Evolutionary conservation across 768 basidiomycete genomes (phyloP).

Genomic region (Rhodotorula sphaerocarpa): DNA sequence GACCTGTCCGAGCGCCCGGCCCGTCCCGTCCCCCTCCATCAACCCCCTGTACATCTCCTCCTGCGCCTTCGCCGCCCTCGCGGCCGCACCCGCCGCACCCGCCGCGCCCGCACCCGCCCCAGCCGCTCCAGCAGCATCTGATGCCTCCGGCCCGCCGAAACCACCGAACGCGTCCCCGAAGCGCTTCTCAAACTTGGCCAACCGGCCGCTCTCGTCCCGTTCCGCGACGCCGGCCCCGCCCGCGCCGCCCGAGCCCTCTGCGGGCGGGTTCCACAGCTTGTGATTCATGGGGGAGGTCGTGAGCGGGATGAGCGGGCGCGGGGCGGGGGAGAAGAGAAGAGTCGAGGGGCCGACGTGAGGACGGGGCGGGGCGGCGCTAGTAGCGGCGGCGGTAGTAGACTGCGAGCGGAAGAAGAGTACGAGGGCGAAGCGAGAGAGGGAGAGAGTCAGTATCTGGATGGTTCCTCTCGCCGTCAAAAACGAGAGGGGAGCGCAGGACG

Average conservation of each 20-base stretch:
- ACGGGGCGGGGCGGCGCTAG: background rate
- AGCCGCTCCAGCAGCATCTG: too few species aligned
- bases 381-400: background rate
- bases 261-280: slow-evolving; percentile 35
- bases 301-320: slow-evolving; percentile 30
- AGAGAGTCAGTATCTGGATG: too few species aligned
- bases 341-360: slow-evolving; percentile 22
- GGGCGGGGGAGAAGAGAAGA: slow-evolving; percentile 28
- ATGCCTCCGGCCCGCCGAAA: too few species aligned
- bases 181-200: slow-evolving; percentile 16
- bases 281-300: slow-evolving; percentile 31
- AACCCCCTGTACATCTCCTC: background rate
- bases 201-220: slow-evolving; percentile 27
- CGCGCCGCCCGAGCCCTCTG: slow-evolving; percentile 11
- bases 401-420: too few species aligned
- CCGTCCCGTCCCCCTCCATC: background rate
- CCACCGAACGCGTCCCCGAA: slow-evolving; percentile 2
- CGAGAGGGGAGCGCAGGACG: too few species aligned
- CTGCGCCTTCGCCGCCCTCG: background rate
- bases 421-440: background rate
- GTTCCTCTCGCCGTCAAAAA: too few species aligned
- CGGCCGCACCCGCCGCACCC: background rate
- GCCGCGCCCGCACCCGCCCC: too few species aligned
- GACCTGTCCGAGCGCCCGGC: background rate
- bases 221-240: slow-evolving; percentile 28